Percentiles rank a stretch among this genome's conserved stretches.
These are phyloP conservation scores for Papiliotrema laurentii DNA, from an alignment of 1,284 basidiomycete genomes.

Conservation along the genomic window DNA sequence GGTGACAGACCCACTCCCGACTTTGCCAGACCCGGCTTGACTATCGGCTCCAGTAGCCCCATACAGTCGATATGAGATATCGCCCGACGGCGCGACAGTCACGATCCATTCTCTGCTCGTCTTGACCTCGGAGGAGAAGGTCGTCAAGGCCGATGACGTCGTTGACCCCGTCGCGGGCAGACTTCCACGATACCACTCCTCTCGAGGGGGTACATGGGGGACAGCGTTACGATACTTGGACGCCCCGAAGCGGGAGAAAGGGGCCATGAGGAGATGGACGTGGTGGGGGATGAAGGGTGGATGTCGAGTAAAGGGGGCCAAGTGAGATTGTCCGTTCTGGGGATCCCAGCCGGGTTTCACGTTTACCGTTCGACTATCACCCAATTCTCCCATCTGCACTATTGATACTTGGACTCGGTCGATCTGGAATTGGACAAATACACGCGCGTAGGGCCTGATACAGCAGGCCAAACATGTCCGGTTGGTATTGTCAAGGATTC, in stretches of 20 bases:
- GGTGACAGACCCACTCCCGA: conserved; percentile 27
- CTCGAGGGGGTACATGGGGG: conserved; percentile 18
- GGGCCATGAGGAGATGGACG: conserved; percentile 15
- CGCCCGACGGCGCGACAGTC: conserved; percentile 29
- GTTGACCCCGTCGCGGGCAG: conserved; percentile 17
- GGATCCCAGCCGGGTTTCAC: too few species aligned
- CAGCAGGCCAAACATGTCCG: too few species aligned
- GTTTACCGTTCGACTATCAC: too few species aligned
- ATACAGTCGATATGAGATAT: conserved; percentile 29
- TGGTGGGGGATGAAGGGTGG: too few species aligned
- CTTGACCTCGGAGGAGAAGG: conserved; percentile 33
- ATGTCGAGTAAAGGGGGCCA: too few species aligned
- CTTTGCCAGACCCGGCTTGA: conserved; percentile 18
- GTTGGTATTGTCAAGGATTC: too few species aligned
- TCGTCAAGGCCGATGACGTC: conserved; percentile 14
- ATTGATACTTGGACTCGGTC: too few species aligned
- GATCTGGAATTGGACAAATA: too few species aligned
- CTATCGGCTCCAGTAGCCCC: conserved; percentile 1
- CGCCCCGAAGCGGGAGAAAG: conserved; percentile 31
- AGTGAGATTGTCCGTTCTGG: too few species aligned
- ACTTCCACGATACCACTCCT: conserved; percentile 31
- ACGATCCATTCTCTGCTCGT: conserved; percentile 31
- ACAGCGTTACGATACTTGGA: conserved; percentile 43
- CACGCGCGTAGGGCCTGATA: too few species aligned
- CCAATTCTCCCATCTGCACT: too few species aligned